Base-by-base conservation (phyloP, 2,329 filamentous ascomycete genomes). In the Claviceps sp. region DNA sequence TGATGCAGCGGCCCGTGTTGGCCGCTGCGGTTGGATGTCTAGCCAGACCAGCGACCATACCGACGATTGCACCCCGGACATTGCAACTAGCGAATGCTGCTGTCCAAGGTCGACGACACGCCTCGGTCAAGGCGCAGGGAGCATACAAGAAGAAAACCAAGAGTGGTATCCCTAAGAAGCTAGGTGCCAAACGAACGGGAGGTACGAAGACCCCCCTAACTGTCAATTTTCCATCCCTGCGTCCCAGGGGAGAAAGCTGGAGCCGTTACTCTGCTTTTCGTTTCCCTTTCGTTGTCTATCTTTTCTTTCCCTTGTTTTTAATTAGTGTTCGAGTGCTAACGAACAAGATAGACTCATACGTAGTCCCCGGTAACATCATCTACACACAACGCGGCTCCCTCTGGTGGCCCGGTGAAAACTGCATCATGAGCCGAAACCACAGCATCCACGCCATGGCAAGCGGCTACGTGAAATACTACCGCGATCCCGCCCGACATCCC, bases 401-500 rank as follows among this genome's bases (percentile, higher is more conserved):
- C 62, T 98, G 93, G 93, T 91, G 85, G 67, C 85, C 93, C 1
- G 93, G 93, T 62, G 93, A 97, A 67, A 97, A 98, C 71, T 88
- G 87, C 68, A 87, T 84, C 61, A 91, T 97, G 75, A 93, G 93
- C 49, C 85, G 93, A 55, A 90, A 98, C 68, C 93, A 97, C 74
- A 97, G 91, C 49, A 94, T 98, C 65, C 95, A 87, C 69, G 83
- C 93, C 50, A 84, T 82, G 54, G 80, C 85, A 52, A 77, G 85
- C 3, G 93, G 93, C 57, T 98, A 94, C 69, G 93, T 98, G 55
- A 89, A 93, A 61, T 98, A 95, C 78, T 98, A 98, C 76, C 82
- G 85, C 64, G 91, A 98, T 65, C 89, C 90, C 0, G 69, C 77
- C 36, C 78, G 75, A 54, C 89, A 97, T 68, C 87, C 90, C 1